phyloP scores from a whole-genome alignment of 768 basidiomycete genomes.

The Mycena rebaudengoi region DNA sequence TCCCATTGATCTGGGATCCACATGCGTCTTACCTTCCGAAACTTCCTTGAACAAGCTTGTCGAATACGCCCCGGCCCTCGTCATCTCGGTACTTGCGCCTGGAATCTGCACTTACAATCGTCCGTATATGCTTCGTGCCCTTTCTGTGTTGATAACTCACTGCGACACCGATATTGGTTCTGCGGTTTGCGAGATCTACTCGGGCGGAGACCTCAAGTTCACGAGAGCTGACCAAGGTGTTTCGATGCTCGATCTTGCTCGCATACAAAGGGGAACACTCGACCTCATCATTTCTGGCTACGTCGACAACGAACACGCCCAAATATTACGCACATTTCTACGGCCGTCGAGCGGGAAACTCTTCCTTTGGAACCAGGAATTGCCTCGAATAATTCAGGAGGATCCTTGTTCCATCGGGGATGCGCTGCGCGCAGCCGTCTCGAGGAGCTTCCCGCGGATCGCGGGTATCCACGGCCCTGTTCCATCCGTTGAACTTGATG shows the following conservation, averaged over 20 bases:
- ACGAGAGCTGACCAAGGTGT: neutral
- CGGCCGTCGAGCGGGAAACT: neutral
- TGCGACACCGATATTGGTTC: constrained; percentile 11
- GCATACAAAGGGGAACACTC: neutral
- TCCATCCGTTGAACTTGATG: too few relatives aligned
- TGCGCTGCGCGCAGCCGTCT: neutral
- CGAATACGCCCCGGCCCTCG: neutral
- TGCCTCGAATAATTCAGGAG: neutral
- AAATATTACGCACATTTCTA: neutral
- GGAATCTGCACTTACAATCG: neutral
- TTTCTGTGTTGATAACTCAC: neutral
- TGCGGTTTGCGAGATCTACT: neutral
- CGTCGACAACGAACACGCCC: neutral
- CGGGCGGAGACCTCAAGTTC: neutral
- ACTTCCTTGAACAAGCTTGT: neutral
- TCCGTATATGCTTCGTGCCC: neutral
- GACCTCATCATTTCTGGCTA: constrained; percentile 2
- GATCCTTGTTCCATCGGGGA: neutral
- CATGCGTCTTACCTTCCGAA: neutral
- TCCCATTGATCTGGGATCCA: neutral
- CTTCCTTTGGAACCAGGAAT: neutral
- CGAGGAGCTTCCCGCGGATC: too few relatives aligned
- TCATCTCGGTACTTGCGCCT: neutral
- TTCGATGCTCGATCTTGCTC: neutral
- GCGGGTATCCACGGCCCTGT: too few relatives aligned